A percentile compares a stretch with the other conserved stretches of the same genome.
Conservation (phyloP, 345 rosid species). For the Syzygium aqueum region DNA sequence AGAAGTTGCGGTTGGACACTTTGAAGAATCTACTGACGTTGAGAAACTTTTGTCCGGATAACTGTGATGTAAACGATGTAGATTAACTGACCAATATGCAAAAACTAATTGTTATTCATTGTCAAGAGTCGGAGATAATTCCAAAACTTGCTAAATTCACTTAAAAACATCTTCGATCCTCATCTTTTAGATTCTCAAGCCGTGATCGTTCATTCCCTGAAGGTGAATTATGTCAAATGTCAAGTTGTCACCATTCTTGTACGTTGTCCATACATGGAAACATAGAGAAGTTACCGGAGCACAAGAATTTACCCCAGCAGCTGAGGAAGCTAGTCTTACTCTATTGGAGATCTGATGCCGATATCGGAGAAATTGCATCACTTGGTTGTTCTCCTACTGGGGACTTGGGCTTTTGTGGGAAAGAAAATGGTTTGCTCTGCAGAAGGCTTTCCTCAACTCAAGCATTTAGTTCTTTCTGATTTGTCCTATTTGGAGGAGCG, state of each 20-base stretch:
- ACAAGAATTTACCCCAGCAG: constrained; percentile 15
- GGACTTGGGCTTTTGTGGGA: too few species aligned
- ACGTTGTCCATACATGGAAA: constrained; percentile 8
- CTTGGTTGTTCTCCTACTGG: constrained; percentile 14
- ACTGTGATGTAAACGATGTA: constrained; percentile 3
- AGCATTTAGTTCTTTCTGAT: too few species aligned
- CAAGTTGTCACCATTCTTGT: constrained; percentile 9
- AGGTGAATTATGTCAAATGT: not conserved
- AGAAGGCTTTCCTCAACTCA: too few species aligned
- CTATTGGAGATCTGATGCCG: constrained; percentile 36
- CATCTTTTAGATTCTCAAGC: not conserved
- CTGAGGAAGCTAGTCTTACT: constrained; percentile 23
- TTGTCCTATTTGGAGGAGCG: constrained; percentile 10
- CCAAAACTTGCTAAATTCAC: constrained; percentile 2
- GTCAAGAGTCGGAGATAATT: not conserved
- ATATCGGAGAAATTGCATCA: constrained; percentile 27
- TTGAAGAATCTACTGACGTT: constrained; percentile 7
- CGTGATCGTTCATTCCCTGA: not conserved
- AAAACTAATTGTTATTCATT: not conserved
- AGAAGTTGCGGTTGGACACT: constrained; percentile 6
- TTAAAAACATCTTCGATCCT: not conserved
- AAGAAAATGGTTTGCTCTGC: too few species aligned
- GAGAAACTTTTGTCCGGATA: constrained; percentile 7
- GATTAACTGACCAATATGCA: constrained; percentile 1
- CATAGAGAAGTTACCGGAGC: constrained; percentile 14